phyloP scores from a whole-genome alignment of 2,329 filamentous ascomycete genomes.

The Thermothelomyces thermophilus region DNA sequence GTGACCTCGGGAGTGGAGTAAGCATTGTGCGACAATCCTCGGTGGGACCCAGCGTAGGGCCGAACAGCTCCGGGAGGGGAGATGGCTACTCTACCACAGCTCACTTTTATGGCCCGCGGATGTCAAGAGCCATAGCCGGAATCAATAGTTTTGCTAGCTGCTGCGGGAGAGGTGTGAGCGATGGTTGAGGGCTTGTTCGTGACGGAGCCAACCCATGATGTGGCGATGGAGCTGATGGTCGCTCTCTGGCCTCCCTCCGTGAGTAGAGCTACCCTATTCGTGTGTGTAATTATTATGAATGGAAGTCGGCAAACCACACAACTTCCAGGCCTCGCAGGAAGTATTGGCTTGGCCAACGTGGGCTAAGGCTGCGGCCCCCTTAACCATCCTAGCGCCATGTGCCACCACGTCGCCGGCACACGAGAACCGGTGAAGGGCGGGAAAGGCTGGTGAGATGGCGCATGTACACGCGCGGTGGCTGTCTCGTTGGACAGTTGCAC shows the following conservation, averaged over 20 bases:
- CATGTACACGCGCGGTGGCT: not conserved
- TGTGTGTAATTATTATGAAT: not conserved
- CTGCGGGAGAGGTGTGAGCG: conserved; percentile 4
- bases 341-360: conserved; percentile 21
- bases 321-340: conserved; percentile 4
- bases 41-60: not conserved
- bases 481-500: not conserved
- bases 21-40: no score
- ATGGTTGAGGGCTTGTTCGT: not conserved
- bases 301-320: not conserved
- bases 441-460: not conserved
- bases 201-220: not conserved
- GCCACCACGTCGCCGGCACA: not conserved
- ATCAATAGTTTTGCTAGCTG: conserved; percentile 19
- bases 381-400: not conserved
- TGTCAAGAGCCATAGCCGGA: conserved; percentile 10
- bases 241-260: no score
- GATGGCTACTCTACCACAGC: no score
- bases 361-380: not conserved
- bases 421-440: not conserved
- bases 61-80: no score
- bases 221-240: no score
- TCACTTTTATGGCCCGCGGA: no score
- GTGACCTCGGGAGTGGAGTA: no score
- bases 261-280: not conserved